Conservation (phyloP, 1,284 basidiomycete genomes). For the Exobasidium rhododendri region DNA sequence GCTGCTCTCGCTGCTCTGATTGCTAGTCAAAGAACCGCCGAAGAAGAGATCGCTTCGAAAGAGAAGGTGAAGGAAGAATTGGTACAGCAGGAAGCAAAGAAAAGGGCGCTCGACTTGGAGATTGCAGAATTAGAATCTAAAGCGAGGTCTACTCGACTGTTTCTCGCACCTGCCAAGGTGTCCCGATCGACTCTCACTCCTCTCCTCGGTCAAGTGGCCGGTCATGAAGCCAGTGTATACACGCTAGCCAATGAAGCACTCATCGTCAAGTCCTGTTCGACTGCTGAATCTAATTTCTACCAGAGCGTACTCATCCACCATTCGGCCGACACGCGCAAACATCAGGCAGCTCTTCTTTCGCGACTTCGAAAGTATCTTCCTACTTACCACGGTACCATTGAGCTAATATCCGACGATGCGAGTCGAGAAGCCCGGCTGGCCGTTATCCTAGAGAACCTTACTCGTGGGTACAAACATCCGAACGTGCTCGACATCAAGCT, state of each 20-base stretch:
- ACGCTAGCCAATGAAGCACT: constrained; percentile 72
- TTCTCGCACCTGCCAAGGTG: neutral
- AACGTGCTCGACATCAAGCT: constrained; percentile 89
- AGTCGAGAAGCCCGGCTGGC: constrained; percentile 58
- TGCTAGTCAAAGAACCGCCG: neutral
- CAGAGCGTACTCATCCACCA: constrained; percentile 58
- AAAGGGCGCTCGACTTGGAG: neutral
- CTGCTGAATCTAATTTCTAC: constrained; percentile 78
- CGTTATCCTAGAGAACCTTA: constrained; percentile 70
- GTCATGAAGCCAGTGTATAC: constrained; percentile 71
- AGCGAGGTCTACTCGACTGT: neutral
- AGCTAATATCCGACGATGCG: constrained; percentile 17
- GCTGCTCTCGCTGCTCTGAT: neutral
- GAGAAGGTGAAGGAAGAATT: neutral
- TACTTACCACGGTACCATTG: neutral
- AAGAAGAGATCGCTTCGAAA: neutral
- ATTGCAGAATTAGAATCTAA: neutral
- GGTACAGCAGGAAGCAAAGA: neutral
- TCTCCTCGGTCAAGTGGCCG: constrained; percentile 69
- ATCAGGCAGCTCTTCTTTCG: constrained; percentile 17
- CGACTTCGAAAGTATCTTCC: constrained; percentile 11
- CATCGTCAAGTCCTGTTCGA: constrained; percentile 77
- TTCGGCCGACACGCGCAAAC: constrained; percentile 1
- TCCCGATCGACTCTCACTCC: neutral
- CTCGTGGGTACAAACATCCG: constrained; percentile 70